Base-by-base conservation (phyloP, 441 rosid genomes). In the Jatropha podagrica region DNA sequence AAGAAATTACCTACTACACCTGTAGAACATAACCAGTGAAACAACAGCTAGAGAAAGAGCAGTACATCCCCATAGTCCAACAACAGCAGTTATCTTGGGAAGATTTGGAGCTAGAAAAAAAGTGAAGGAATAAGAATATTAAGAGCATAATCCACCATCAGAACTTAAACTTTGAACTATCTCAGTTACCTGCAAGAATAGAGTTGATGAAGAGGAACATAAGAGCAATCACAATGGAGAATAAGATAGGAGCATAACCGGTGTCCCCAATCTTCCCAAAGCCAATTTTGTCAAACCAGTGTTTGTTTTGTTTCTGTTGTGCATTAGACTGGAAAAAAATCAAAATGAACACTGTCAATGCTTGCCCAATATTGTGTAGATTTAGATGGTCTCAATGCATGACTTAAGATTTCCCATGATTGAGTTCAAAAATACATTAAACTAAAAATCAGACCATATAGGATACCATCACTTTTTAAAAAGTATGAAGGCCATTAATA, bases 51-150 rank as follows among this genome's bases (percentile, higher is more conserved):
- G 73, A 77, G 98, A 89, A 76, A 93, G 87, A 81, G 89, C 82
- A 49, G 78, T 77, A 90, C 96, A 91, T 60, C 90, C 91, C 98
- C 98, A 93, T 66, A 93, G 83, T 76, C 95, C 99, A 86, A 85
- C 83, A 86, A 72, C 80, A 76, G 98, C 97, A 81, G 98, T 93
- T 73, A 93, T 81, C 86, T 83, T 92, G 52, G 99, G 85, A 80
- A 95, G 88, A 85, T 80, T 85, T 61, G 94, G 83, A 79, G 95
- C 98, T 95, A 79, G 58, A 74, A 83, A 49, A 58, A 82, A 66
- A 70, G 64, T 74, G 59, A 61, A 55, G 71, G 78, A 46, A 81
- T 73, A 76, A 52, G 20, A 77, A 58, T 52, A 78, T 44, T 20
- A 26, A 32, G 65, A 74, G 48, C 42, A 74, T 60, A 76, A 65